phyloP scores from a whole-genome alignment of 352 stramenopile species.

The Globisporangium iwayamae region DNA sequence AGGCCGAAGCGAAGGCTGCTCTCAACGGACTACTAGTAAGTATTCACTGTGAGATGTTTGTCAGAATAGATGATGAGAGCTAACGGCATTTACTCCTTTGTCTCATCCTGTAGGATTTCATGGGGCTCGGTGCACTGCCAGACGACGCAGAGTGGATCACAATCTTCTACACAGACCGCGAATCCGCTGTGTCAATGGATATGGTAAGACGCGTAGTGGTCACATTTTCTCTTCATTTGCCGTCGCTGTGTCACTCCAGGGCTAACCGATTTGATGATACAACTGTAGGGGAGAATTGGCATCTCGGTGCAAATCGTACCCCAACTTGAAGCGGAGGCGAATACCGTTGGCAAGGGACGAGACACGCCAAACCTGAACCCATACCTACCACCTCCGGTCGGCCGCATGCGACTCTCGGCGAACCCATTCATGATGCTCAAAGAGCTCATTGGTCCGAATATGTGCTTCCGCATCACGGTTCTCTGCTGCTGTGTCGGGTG shows the following conservation, averaged over 20 bases:
- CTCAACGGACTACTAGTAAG: conserved; percentile 53
- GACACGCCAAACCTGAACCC: conserved; percentile 89
- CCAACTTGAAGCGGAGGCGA: conserved; percentile 67
- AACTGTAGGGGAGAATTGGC: conserved; percentile 40
- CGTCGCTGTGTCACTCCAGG: neutral
- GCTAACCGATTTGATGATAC: neutral
- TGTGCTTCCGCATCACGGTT: conserved; percentile 48
- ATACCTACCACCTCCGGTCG: conserved; percentile 84
- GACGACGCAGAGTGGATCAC: conserved; percentile 76
- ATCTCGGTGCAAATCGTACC: conserved; percentile 82
- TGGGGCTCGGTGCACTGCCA: conserved; percentile 67
- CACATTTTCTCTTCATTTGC: no score
- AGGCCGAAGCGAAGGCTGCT: conserved; percentile 51
- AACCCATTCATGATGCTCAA: conserved; percentile 85
- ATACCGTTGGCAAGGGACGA: conserved; percentile 76
- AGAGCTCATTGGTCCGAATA: conserved; percentile 60
- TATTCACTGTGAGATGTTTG: neutral
- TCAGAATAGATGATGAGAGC: neutral
- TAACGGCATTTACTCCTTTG: neutral
- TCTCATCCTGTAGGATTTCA: conserved; percentile 39
- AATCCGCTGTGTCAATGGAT: conserved; percentile 54
- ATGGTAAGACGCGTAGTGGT: conserved; percentile 31
- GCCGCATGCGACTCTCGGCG: conserved; percentile 72
- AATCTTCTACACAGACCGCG: conserved; percentile 74
- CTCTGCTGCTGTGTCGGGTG: conserved; percentile 58